These are phyloP conservation scores for Xeromyces bisporus DNA, from an alignment of 495 filamentous ascomycete species.

Conservation along the genomic window DNA sequence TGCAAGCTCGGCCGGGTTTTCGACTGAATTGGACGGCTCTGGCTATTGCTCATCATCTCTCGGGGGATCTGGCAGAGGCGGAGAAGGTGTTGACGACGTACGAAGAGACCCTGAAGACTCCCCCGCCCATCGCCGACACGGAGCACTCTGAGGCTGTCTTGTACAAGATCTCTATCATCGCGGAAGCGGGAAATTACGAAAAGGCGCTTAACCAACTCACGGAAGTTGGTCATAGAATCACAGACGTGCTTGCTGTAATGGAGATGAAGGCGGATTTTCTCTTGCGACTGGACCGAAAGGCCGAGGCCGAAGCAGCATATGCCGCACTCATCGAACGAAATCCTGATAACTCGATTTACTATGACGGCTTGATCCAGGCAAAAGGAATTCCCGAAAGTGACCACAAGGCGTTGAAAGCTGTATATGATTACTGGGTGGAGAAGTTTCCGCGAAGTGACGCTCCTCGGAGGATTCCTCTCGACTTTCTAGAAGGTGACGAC, in stretches of 20 bases:
- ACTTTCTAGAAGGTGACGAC: constrained; percentile 72
- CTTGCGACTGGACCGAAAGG: constrained; percentile 53
- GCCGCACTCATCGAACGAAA: constrained; percentile 69
- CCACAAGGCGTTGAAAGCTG: constrained; percentile 40
- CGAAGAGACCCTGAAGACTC: constrained; percentile 73
- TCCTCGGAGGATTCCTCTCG: constrained; percentile 67
- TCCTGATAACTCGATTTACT: constrained; percentile 73
- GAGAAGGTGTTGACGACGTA: constrained; percentile 84
- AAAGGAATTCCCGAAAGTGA: constrained; percentile 48
- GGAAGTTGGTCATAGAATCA: constrained; percentile 50
- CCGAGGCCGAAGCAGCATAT: constrained; percentile 74
- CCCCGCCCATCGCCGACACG: constrained; percentile 58
- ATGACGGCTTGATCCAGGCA: constrained; percentile 52
- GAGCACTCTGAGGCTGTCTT: constrained; percentile 92
- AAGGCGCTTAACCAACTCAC: constrained; percentile 79
- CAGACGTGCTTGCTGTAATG: constrained; percentile 79
- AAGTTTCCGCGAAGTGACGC: constrained; percentile 75
- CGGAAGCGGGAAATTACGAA: constrained; percentile 62
- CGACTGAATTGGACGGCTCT: constrained; percentile 93
- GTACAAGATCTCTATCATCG: constrained; percentile 93
- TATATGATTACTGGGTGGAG: constrained; percentile 69
- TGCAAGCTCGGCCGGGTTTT: constrained; percentile 60
- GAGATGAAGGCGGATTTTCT: constrained; percentile 80
- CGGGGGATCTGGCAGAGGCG: constrained; percentile 65
- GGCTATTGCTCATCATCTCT: constrained; percentile 80